phyloP scores from a whole-genome alignment of 1,139 yeast genomes.

The Eremothecium sinecaudum region DNA sequence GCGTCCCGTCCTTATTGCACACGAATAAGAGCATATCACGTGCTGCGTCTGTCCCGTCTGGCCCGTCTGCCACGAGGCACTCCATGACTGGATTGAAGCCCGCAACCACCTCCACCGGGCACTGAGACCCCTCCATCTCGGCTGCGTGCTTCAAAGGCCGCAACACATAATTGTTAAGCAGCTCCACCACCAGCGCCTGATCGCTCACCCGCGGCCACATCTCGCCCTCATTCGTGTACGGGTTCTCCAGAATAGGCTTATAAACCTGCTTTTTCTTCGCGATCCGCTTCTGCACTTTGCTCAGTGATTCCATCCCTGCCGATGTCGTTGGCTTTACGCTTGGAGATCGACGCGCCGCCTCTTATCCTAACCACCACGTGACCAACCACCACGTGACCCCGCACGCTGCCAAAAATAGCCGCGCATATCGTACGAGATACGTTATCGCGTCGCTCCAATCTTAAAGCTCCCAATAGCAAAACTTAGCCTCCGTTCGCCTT shows the following conservation, averaged over 20 bases:
- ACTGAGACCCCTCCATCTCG: constrained; percentile 5
- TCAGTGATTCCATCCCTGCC: constrained; percentile 15
- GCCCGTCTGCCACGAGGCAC: constrained; percentile 9
- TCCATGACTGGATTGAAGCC: constrained; percentile 14
- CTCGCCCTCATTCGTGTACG: constrained; percentile 23
- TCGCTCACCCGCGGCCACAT: constrained; percentile 27
- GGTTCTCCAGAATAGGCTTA: constrained; percentile 26
- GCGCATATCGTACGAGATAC: too few species aligned
- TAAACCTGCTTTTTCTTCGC: constrained; percentile 26
- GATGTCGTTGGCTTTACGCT: neutral
- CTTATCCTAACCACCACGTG: neutral
- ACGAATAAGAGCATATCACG: constrained; percentile 18
- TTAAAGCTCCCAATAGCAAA: too few species aligned
- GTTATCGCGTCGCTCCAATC: too few species aligned
- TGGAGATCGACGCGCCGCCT: neutral
- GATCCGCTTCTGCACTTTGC: constrained; percentile 18
- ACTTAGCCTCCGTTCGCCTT: too few species aligned
- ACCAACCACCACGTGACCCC: too few species aligned
- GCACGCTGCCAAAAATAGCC: too few species aligned
- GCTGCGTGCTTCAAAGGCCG: constrained; percentile 5
- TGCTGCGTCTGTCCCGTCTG: constrained; percentile 1
- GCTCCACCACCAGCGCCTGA: constrained; percentile 21
- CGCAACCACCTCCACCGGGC: constrained; percentile 14
- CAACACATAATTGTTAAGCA: constrained; percentile 18
- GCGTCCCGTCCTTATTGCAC: constrained; percentile 23